Evolutionary conservation across 306 rosid genomes (phyloP), one percentile per base, ranked within the genome.

Genomic region (Cucurbita moschata): DNA sequence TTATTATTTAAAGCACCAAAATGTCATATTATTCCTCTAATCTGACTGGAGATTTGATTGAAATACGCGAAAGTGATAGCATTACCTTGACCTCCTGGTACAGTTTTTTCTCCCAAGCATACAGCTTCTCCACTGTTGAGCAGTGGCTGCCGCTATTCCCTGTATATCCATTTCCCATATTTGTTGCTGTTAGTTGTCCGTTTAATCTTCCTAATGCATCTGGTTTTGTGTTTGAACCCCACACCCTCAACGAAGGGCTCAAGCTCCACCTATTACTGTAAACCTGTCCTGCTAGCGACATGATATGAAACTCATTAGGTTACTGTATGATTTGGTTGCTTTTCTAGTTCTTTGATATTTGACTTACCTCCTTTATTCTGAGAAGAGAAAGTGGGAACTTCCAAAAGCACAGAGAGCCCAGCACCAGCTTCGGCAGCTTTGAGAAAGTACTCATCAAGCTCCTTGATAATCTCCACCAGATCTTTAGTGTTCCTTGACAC

Each of bases 31-130:
- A 67, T 56, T 54, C 55, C 73, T 58, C 57, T 40, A 38, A 67
- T 65, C 55, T 46, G 51, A 65, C 35, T 70, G 55, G 50, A 75
- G 78, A 67, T 70, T 71, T 57, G 65, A 77, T 23, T 51, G 71
- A 71, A 47, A 35, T 13, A 55, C 43, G 74, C 4, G 6, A 75
- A 21, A 40, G 39, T 10, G 30, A n/a, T 75, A 78, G 30, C 43
- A 43, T 37, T 84, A 90, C 98, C 96, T 90, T 93, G 74, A 88
- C 98, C 74, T 93, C 98, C 74, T 87, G 90, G 80, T 76, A 87
- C 76, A 93, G 79, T 79, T 88, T 90, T 82, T 90, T 90, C 82
- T 93, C 98, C 98, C 98, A 90, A 57, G 97, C 96, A 73, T 93
- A 90, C 46, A 90, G 79, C 81, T 91, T 93, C 88, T 88, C 97